Conservation (phyloP, 2,329 filamentous ascomycete species). For the Aurifilum marmelostoma region DNA sequence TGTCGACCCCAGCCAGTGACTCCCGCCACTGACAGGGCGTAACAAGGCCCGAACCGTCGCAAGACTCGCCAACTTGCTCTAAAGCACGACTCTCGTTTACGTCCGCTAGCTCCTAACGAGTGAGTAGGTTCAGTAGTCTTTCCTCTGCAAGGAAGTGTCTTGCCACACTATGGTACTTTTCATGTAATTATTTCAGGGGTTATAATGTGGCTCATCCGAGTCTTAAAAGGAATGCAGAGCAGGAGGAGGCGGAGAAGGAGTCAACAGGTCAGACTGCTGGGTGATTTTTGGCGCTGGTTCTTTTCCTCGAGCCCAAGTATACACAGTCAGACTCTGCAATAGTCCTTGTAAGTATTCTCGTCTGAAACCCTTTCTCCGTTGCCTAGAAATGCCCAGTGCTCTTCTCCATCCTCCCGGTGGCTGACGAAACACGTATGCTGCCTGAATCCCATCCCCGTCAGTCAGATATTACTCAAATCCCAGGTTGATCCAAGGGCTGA, state of each 20-base stretch:
- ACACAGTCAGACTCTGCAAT: neutral
- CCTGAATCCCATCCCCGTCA: neutral
- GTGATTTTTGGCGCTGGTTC: neutral
- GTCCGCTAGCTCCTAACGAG: neutral
- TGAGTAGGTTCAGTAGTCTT: no score
- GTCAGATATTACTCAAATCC: neutral
- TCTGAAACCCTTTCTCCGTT: neutral
- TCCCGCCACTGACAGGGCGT: neutral
- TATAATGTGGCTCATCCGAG: no score
- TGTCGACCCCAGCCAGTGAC: neutral
- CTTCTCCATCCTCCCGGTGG: neutral
- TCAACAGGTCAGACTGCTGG: neutral
- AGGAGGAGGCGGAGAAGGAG: no score
- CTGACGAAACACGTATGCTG: neutral
- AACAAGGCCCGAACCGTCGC: neutral
- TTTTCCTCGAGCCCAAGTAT: neutral
- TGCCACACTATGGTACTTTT: no score
- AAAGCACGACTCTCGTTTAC: neutral
- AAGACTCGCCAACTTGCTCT: neutral
- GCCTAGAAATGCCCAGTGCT: neutral
- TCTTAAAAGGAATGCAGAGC: neutral
- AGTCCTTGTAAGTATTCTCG: neutral
- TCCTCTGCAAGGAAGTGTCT: no score
- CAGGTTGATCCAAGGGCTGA: neutral
- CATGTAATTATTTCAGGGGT: no score